Evolutionary conservation across 2,329 filamentous ascomycete species (phyloP), one percentile per base, ranked within the genome.

Genomic region (Pyricularia pennisetigena): DNA sequence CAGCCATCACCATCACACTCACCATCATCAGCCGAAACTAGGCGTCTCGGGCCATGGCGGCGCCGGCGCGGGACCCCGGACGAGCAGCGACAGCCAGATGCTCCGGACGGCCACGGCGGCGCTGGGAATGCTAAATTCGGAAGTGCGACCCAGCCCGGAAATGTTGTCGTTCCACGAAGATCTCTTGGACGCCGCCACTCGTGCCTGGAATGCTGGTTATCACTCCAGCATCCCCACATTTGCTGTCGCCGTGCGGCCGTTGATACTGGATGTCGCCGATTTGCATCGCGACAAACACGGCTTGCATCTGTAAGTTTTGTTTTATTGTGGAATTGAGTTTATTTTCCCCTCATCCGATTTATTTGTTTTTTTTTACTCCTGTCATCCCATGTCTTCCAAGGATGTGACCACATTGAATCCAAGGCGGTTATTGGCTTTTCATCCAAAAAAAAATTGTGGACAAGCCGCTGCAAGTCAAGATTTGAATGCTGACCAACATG

Each of bases 91-190:
- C 29, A 65, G 63, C 63, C 63, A 30, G 24, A 66, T 66, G 65
- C 20, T 66, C 20, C 35, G 54, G 35, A 66, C 35, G 23, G 65
- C 65, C 32, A 57, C 54, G 32, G 32, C 41, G 23, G 65, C 65
- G 23, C 41, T 66, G 10, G 65, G 30, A 3, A 24, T 28, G 35
- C n/a, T 66, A 14, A 66, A 66, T 26, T 66, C 65, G 23, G 41
- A 54, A 24, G 24, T 54, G 26, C 65, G 35, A 3, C 65, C 65
- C 65, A 66, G 32, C 24, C 23, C 65, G 12, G 65, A 66, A 28
- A 49, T 54, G 65, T 49, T 66, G 23, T 57, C 65, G 41, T 57
- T 66, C 35, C 65, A 66, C 23, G 65, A 66, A 41, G 65, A 49
- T 20, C 41, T 66, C 35, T 41, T 66, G 24, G 65, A 54, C 32